These are phyloP conservation scores for Tuber magnatum DNA, from an alignment of 495 filamentous ascomycete species.

Conservation along the genomic window DNA sequence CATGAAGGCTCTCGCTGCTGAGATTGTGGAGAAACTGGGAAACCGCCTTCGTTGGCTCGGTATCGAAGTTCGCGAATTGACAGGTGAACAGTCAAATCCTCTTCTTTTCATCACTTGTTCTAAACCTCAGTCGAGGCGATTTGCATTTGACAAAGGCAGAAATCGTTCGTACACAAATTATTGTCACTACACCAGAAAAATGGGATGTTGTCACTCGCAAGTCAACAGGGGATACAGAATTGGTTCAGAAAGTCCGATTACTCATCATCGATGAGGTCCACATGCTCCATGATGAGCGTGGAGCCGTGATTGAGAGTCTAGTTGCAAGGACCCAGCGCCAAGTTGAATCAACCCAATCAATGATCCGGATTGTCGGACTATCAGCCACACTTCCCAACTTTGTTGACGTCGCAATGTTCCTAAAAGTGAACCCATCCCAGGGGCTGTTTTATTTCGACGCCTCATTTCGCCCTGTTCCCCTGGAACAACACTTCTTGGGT, in stretches of 20 bases:
- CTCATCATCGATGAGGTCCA: slow-evolving; percentile 99
- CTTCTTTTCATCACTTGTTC: not conserved
- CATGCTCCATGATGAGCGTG: slow-evolving; percentile 97
- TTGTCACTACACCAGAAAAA: slow-evolving; percentile 98
- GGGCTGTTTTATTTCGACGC: slow-evolving; percentile 95
- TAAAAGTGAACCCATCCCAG: slow-evolving; percentile 88
- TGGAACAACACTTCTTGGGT: slow-evolving; percentile 96
- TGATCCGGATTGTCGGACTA: slow-evolving; percentile 91
- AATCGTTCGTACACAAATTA: slow-evolving; percentile 91
- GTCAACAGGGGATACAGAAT: slow-evolving; percentile 91
- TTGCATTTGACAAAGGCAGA: slow-evolving; percentile 98
- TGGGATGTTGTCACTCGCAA: slow-evolving; percentile 98
- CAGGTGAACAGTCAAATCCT: slow-evolving; percentile 45
- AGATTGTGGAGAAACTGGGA: slow-evolving; percentile 92
- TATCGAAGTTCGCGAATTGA: slow-evolving; percentile 81
- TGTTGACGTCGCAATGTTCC: slow-evolving; percentile 88
- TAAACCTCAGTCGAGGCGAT: slow-evolving; percentile 50
- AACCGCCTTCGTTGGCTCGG: slow-evolving; percentile 90
- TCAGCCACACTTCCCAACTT: slow-evolving; percentile 96
- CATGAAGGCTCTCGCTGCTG: slow-evolving; percentile 94
- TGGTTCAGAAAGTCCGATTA: slow-evolving; percentile 92
- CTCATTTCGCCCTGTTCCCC: slow-evolving; percentile 89
- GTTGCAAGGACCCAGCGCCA: slow-evolving; percentile 92
- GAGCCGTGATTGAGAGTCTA: slow-evolving; percentile 88
- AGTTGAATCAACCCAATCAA: slow-evolving; percentile 93